phyloP scores from a whole-genome alignment of 768 basidiomycete genomes.

The Trametes coccinea region DNA sequence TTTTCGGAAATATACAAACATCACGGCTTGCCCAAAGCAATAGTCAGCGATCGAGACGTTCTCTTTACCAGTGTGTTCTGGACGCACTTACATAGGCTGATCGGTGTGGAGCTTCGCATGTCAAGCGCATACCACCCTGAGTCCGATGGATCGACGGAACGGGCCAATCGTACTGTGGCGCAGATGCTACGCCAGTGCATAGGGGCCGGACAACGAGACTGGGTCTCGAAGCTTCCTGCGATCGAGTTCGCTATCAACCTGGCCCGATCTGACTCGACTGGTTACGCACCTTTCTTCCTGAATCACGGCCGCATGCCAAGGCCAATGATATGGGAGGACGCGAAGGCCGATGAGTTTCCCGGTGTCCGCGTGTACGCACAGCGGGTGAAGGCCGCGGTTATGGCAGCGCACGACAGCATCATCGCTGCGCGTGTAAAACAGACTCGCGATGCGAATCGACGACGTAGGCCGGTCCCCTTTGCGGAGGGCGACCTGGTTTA shows the following conservation, averaged over 20 bases:
- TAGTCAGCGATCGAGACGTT: no score
- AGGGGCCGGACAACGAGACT: constrained; percentile 26
- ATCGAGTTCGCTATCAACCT: constrained; percentile 43
- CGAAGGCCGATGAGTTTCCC: constrained; percentile 15
- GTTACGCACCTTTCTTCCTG: constrained; percentile 38
- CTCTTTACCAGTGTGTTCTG: no score
- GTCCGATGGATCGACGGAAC: constrained; percentile 32
- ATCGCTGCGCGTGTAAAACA: constrained; percentile 36
- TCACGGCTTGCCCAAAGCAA: no score
- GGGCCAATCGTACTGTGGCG: constrained; percentile 21
- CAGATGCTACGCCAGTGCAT: constrained; percentile 23
- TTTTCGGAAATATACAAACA: no score
- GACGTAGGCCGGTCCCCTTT: constrained; percentile 22
- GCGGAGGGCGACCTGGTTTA: constrained; percentile 36
- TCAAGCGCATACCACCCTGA: constrained; percentile 29
- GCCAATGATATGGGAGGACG: constrained; percentile 32
- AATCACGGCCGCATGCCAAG: constrained; percentile 27
- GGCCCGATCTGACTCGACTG: constrained; percentile 34
- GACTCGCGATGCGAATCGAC: constrained; percentile 33
- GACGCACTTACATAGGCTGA: no score
- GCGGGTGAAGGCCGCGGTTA: constrained; percentile 28
- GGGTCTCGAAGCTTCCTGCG: constrained; percentile 33
- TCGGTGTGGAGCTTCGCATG: no score
- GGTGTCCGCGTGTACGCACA: constrained; percentile 31
- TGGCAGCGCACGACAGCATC: constrained; percentile 40